Evolutionary conservation across 140 eudicot species (phyloP), one percentile per base, ranked within the genome.

Genomic region (Cichorium intybus): DNA sequence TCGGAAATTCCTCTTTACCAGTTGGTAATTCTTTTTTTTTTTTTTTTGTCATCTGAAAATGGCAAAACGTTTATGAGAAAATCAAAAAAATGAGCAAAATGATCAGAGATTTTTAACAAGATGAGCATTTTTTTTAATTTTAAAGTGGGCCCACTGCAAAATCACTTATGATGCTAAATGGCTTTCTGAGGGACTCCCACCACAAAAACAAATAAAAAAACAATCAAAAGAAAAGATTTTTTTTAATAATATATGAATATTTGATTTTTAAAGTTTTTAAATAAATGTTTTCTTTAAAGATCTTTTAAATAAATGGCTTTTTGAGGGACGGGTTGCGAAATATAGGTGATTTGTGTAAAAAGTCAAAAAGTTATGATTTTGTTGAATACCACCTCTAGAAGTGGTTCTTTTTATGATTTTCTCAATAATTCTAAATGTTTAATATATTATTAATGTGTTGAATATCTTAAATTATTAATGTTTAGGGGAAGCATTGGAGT

Each of bases 401-500:
- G 4, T 10, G 46, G 46, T 37, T 4, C 14, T 41, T 41, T 37
- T 15, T 41, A 7, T 41, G 48, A 41, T 41, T 41, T 41, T 12
- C 41, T 34, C 0, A 10, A 35, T 35, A 35, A 4, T 43, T 39
- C 2, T 15, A 3, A 15, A 14, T 0, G 14, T 43, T 43, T 3
- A 14, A 43, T 14, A 14, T 7, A 3, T 14, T 15, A 14, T 14
- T 4, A 4, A 1, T 43, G 18, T 39, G 18, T 14, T 43, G 18
- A 43, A 1, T 46, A 17, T 5, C 14, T 7, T 6, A 15, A 10
- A 28, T 48, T 48, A 1, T 59, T 60, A 59, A 16, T 56, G 43
- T 70, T 37, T 80, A 92, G 98, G 98, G 62, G 98, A 92, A 78
- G 96, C 96, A 15, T 79, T 92, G 24, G 98, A 92, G 64, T 92